Base-by-base conservation (phyloP, 306 rosid species). In the Coriaria nepalensis region DNA sequence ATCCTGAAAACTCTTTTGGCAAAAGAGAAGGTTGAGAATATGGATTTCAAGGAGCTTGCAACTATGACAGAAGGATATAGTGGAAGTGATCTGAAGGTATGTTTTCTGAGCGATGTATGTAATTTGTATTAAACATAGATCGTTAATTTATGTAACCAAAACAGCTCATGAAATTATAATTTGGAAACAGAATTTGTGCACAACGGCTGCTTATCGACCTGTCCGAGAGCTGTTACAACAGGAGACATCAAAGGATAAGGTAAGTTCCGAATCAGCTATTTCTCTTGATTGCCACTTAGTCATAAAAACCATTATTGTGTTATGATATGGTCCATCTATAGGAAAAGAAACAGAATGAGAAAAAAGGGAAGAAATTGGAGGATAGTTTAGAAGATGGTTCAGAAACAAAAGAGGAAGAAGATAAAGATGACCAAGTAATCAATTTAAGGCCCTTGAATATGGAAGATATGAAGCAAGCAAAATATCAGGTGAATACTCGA, bases 391-490 rank as follows among this genome's bases (percentile, higher is more conserved):
- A 77, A 51, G 87, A 61, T 43, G 47, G 66, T 56, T 63, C 81
- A 6, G 73, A 64, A 6, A 41, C 47, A 6, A 77, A 75, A 52
- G 86, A 61, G 29, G 3, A 1, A 49, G 78, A 74, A 51, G 76
- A 76, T 8, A 72, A 59, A 49, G 94, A 75, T 61, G 87, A 77
- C 7, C 67, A 6, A 38, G 79, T 49, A 54, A 79, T 81, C 49
- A 69, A 13, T 56, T 61, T 90, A 64, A 79, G 97, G 68, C 34
- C 81, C 48, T 71, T 90, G 66, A 79, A 52, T 64, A 84, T 77
- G 95, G 95, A 90, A 64, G 97, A 90, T 63, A 75, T 84, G 95
- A 81, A 48, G 65, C 94, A 77, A 68, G 95, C 97, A n/a, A 84
- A 84, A 76, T 73, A 64, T 65, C 92, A 84, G 85, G 97, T 88